Conservation (phyloP, 768 basidiomycete species). For the Gloeophyllum trabeum region DNA sequence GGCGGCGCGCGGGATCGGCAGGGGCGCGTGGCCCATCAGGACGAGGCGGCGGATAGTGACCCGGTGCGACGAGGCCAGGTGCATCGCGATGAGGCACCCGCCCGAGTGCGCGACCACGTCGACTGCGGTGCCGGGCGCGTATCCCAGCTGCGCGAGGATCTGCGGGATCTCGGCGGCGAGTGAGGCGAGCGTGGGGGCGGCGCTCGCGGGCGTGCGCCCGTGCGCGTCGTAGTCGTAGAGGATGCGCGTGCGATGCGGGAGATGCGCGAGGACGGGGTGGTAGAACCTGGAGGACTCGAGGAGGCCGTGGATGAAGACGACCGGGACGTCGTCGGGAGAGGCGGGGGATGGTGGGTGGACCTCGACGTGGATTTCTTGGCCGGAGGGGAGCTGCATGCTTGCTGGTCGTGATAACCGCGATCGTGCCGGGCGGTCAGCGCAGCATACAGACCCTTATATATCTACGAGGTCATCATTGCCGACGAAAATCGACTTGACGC, state of each 20-base stretch:
- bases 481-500: too few relatives aligned
- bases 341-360: background rate
- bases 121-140: background rate
- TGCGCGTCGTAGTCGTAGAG: background rate
- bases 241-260: background rate
- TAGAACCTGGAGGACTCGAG: background rate
- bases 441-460: too few relatives aligned
- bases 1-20: too few relatives aligned
- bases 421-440: too few relatives aligned
- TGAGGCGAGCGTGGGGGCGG: conserved; percentile 1
- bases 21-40: background rate
- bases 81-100: background rate
- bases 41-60: background rate
- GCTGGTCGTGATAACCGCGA: too few relatives aligned
- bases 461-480: too few relatives aligned
- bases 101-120: background rate
- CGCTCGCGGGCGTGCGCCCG: background rate
- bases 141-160: conserved; percentile 1
- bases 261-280: background rate
- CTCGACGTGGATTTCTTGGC: background rate
- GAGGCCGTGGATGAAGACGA: conserved; percentile 2
- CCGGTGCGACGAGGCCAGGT: background rate
- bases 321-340: background rate
- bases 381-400: background rate
- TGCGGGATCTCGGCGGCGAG: background rate